Evolutionary conservation across 768 basidiomycete species (phyloP).

Genomic region (Leccinum obscurum): DNA sequence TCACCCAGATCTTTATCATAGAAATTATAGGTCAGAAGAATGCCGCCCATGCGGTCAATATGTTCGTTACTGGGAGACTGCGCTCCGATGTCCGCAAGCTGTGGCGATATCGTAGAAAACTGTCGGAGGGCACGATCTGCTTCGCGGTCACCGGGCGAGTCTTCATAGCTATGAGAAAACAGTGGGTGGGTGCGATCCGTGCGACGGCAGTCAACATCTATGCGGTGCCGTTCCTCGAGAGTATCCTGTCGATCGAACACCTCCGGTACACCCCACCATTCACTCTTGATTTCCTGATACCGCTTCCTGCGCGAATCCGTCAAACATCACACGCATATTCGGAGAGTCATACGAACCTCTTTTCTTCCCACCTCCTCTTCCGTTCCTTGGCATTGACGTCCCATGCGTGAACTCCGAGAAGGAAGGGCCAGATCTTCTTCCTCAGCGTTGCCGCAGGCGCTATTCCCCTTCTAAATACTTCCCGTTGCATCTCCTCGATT

Average conservation of each 20-base stretch:
- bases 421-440: constrained; percentile 85
- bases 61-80: constrained; percentile 91
- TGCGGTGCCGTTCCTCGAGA: constrained; percentile 88
- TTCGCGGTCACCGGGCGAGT: constrained; percentile 46
- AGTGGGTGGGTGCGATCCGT: constrained; percentile 94
- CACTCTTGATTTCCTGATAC: constrained; percentile 70
- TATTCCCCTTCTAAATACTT: constrained; percentile 79
- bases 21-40: constrained; percentile 90
- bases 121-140: constrained; percentile 50
- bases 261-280: constrained; percentile 84
- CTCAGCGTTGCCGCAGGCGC: constrained; percentile 53
- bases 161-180: constrained; percentile 55
- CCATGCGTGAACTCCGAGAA: constrained; percentile 87
- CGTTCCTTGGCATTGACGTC: constrained; percentile 63
- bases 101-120: constrained; percentile 75
- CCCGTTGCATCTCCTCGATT: constrained; percentile 67
- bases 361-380: constrained; percentile 57
- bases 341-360: constrained; percentile 45
- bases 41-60: constrained; percentile 81
- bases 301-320: constrained; percentile 45
- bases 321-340: constrained; percentile 11
- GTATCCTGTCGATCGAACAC: constrained; percentile 80
- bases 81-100: constrained; percentile 71
- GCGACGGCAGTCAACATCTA: constrained; percentile 95
- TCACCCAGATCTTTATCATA: constrained; percentile 85